A percentile compares a stretch with the other conserved stretches of the same genome.
Evolutionary conservation across 345 rosid genomes (phyloP).

Genomic region (Ricinus communis): DNA sequence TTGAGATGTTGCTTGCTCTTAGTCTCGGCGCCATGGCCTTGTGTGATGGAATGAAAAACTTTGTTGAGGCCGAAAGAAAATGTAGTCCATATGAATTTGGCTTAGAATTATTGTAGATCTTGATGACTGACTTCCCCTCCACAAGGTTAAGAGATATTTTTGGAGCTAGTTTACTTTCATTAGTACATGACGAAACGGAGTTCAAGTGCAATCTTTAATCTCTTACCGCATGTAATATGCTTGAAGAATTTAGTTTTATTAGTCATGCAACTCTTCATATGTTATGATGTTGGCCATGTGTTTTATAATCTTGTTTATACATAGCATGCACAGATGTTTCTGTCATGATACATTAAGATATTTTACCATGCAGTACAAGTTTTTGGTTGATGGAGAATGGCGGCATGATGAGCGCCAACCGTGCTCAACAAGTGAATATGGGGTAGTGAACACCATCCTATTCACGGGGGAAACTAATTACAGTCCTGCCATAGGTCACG

Average conservation of each 20-base stretch:
- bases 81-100: too few species aligned
- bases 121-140: too few species aligned
- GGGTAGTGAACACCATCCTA: constrained; percentile 24
- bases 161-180: too few species aligned
- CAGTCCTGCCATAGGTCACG: constrained; percentile 9
- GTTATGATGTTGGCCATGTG: background rate
- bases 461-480: constrained; percentile 21
- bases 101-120: too few species aligned
- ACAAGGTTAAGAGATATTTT: too few species aligned
- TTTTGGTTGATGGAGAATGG: constrained; percentile 39
- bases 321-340: background rate
- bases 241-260: background rate
- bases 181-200: too few species aligned
- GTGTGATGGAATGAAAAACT: background rate
- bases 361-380: constrained; percentile 29
- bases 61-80: too few species aligned
- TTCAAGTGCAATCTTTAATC: background rate
- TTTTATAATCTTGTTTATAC: background rate
- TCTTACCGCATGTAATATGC: background rate
- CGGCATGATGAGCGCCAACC: constrained; percentile 30
- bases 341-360: background rate
- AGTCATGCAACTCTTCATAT: background rate
- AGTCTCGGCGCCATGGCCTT: background rate
- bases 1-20: background rate
- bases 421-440: constrained; percentile 23